Conservation (phyloP, 176 grass and related monocot genomes). For the Oryza nivara region DNA sequence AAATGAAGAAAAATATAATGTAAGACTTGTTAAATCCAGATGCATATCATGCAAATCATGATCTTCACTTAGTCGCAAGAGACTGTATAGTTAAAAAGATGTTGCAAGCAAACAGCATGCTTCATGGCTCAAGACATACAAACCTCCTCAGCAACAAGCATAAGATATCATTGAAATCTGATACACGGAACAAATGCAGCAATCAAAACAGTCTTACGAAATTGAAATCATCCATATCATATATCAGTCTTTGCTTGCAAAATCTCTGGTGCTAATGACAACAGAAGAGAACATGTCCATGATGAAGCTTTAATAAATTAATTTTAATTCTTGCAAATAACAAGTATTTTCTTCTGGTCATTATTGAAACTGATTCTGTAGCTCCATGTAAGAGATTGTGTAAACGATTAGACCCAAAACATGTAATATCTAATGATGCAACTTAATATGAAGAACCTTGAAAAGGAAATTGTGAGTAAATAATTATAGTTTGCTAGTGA, state of each 20-base stretch:
- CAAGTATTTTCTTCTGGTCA: background rate
- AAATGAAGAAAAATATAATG: conserved; percentile 38
- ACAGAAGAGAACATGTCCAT: background rate
- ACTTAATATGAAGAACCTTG: background rate
- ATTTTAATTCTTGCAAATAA: background rate
- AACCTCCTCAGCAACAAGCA: conserved; percentile 15
- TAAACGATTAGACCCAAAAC: conserved; percentile 16
- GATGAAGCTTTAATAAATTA: background rate
- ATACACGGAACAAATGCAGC: background rate
- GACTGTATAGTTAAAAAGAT: background rate
- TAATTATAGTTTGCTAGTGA: background rate
- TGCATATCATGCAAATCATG: conserved; percentile 21
- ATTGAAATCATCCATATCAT: background rate
- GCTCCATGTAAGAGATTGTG: background rate
- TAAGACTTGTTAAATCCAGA: conserved; percentile 31
- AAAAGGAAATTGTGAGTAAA: background rate
- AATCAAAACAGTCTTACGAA: background rate
- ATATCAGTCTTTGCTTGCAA: background rate
- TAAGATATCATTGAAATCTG: conserved; percentile 16
- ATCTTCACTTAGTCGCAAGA: background rate
- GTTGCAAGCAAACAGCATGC: background rate
- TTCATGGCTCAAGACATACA: conserved; percentile 1
- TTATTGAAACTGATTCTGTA: conserved; percentile 11
- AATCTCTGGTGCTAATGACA: background rate
- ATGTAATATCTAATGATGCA: background rate